Conservation (phyloP, 2,329 filamentous ascomycete genomes). For the Sclerotinia minor region DNA sequence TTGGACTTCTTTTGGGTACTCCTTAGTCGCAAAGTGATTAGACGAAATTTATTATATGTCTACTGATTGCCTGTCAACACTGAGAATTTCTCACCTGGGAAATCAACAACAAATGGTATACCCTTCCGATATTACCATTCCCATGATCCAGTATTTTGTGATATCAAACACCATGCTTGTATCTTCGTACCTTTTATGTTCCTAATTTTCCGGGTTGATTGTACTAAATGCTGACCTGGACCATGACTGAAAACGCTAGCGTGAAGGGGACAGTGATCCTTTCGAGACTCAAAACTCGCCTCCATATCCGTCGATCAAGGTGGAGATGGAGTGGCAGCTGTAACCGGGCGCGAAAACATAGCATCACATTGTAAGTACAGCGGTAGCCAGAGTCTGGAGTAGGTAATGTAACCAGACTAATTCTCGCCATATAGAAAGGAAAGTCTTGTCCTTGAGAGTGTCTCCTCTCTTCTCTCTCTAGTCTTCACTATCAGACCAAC, state of each 20-base stretch:
- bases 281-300: conserved; percentile 40
- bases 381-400: not conserved
- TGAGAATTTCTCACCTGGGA: conserved; percentile 7
- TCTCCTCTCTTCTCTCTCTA: conserved; percentile 29
- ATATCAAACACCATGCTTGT: conserved; percentile 16
- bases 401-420: not conserved
- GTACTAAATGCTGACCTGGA: conserved; percentile 28
- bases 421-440: conserved; percentile 19
- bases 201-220: not conserved
- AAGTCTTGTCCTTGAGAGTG: conserved; percentile 8
- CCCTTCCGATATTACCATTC: not conserved
- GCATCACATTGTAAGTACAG: not conserved
- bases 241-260: conserved; percentile 39
- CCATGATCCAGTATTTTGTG: conserved; percentile 1
- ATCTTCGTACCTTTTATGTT: conserved; percentile 7
- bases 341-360: conserved; percentile 8
- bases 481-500: conserved; percentile 39
- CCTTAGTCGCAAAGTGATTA: not conserved
- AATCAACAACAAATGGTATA: not conserved
- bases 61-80: not conserved
- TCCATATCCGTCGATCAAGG: conserved; percentile 33
- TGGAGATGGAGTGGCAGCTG: conserved; percentile 22
- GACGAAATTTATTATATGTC: conserved; percentile 3
- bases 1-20: not conserved
- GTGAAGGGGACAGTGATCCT: conserved; percentile 34